A percentile compares a stretch with the other conserved stretches of the same genome.
Conservation (phyloP, 176 grass and related monocot species). For the Luzula sylvatica region DNA sequence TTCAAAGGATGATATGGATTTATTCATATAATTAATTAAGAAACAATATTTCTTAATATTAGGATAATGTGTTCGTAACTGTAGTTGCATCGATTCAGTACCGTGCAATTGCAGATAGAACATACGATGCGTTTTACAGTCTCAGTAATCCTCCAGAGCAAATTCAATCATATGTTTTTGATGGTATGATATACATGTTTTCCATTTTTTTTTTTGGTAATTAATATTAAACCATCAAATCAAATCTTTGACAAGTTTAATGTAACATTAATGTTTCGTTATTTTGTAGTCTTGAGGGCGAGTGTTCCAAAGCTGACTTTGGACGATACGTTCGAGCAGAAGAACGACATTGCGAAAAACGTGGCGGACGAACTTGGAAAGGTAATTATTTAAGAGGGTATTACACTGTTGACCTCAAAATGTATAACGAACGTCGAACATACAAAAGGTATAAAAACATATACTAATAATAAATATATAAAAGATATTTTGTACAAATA, state of each 20-base stretch:
- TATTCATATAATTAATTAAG: too few relatives aligned
- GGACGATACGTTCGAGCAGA: slow-evolving; percentile 75
- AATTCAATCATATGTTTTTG: slow-evolving; percentile 88
- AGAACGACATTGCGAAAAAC: slow-evolving; percentile 60
- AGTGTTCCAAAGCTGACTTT: slow-evolving; percentile 59
- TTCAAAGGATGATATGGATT: too few relatives aligned
- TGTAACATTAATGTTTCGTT: too few relatives aligned
- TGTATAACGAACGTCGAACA: too few relatives aligned
- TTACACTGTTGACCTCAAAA: too few relatives aligned
- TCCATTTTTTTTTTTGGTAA: not conserved
- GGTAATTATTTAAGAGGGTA: too few relatives aligned
- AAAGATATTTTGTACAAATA: too few relatives aligned
- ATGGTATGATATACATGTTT: slow-evolving; percentile 32
- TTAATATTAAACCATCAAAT: too few relatives aligned
- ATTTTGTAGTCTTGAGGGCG: slow-evolving; percentile 65
- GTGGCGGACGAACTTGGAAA: slow-evolving; percentile 81
- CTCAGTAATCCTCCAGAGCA: slow-evolving; percentile 60
- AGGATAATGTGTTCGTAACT: slow-evolving; percentile 88
- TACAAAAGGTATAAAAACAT: too few relatives aligned
- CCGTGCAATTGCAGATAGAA: slow-evolving; percentile 57
- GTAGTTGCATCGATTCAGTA: slow-evolving; percentile 89
- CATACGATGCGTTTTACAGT: slow-evolving; percentile 66
- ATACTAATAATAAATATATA: too few relatives aligned
- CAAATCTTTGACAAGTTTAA: too few relatives aligned
- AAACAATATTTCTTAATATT: too few relatives aligned